Percentiles rank a stretch among this genome's conserved stretches.
These are phyloP conservation scores for Aristolochia fimbriata DNA, from an alignment of 164 flowering plant genomes.

Conservation along the genomic window DNA sequence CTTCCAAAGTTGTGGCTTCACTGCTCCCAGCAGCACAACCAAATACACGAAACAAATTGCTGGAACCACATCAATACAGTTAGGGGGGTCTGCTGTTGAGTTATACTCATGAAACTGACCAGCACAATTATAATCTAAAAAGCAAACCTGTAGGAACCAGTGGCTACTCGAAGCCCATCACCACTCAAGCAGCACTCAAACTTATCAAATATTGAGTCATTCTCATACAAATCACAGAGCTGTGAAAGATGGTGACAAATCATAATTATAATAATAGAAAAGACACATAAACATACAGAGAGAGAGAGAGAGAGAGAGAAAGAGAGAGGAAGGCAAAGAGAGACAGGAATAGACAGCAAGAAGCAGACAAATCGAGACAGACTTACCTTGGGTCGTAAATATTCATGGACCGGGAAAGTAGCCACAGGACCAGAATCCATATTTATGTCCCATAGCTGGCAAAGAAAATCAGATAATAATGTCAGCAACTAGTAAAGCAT, in stretches of 20 bases:
- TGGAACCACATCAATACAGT: constrained; percentile 20
- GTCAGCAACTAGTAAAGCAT: constrained; percentile 4
- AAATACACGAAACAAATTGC: constrained; percentile 94
- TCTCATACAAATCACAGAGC: constrained; percentile 95
- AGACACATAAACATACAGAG: background rate
- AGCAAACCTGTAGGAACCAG: constrained; percentile 90
- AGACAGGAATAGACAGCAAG: too few species aligned
- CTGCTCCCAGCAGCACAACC: constrained; percentile 65
- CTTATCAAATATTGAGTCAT: constrained; percentile 96
- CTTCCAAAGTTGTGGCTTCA: constrained; percentile 90
- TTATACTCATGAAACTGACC: background rate
- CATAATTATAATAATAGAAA: background rate
- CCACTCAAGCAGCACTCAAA: constrained; percentile 97
- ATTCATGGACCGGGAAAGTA: constrained; percentile 93
- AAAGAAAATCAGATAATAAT: constrained; percentile 4
- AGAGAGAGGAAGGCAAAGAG: too few species aligned
- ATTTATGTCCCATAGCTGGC: constrained; percentile 94
- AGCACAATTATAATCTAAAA: background rate
- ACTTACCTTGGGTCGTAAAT: constrained; percentile 85
- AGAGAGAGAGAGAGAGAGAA: too few species aligned
- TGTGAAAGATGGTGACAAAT: constrained; percentile 19
- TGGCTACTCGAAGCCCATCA: constrained; percentile 81
- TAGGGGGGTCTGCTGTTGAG: background rate
- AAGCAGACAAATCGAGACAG: background rate
- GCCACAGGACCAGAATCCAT: constrained; percentile 99